Evolutionary conservation across 2,329 filamentous ascomycete species (phyloP).

Genomic region (Diplodia scrobiculata): DNA sequence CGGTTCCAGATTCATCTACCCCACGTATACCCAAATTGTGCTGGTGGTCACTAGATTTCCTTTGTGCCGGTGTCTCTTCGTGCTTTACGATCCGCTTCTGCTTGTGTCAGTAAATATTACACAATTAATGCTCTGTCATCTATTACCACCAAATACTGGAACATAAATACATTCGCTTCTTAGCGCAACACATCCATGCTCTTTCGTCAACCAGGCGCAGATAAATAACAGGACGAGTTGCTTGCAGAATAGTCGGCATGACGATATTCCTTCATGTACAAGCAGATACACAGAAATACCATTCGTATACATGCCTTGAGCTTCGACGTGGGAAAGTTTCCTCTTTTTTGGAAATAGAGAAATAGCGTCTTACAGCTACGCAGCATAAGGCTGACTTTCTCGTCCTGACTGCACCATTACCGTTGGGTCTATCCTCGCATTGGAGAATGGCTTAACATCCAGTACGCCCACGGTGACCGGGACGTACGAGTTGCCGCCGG

Average conservation of each 20-base stretch:
- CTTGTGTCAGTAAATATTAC: constrained; percentile 8
- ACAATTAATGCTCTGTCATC: constrained; percentile 11
- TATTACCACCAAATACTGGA: not conserved
- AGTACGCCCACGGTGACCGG: too few relatives aligned
- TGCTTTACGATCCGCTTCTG: constrained; percentile 4
- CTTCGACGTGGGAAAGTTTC: too few relatives aligned
- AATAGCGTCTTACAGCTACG: too few relatives aligned
- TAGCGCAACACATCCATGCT: not conserved
- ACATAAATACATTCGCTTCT: not conserved
- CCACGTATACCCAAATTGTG: constrained; percentile 23
- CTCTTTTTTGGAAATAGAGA: too few relatives aligned
- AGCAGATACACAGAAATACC: too few relatives aligned
- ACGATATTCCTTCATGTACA: too few relatives aligned
- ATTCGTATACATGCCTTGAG: too few relatives aligned
- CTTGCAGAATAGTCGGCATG: not conserved
- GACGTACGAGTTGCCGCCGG: too few relatives aligned
- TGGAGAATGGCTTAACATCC: too few relatives aligned
- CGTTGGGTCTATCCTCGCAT: too few relatives aligned
- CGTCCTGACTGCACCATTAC: too few relatives aligned
- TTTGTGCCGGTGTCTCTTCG: constrained; percentile 1
- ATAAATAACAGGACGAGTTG: not conserved
- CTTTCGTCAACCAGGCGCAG: not conserved
- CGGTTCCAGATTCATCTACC: constrained; percentile 14
- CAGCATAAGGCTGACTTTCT: too few relatives aligned
- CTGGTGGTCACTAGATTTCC: constrained; percentile 21